Evolutionary conservation across 2,329 filamentous ascomycete species (phyloP).

Genomic region (Cucurbitaria berberidis): DNA sequence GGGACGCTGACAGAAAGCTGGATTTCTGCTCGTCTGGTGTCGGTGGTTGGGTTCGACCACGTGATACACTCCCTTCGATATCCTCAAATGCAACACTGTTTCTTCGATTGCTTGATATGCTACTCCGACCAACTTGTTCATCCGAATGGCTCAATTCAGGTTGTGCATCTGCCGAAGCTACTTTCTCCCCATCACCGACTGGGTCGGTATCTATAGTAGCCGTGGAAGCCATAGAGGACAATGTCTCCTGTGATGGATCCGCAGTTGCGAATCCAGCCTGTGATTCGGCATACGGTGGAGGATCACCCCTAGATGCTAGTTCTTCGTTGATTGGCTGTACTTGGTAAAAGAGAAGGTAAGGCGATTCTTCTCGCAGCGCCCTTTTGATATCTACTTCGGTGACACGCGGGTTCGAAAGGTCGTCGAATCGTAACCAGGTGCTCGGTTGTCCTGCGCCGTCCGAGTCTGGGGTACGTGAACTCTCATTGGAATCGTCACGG

Average conservation of each 20-base stretch:
- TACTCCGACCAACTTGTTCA: slow-evolving; percentile 39
- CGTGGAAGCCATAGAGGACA: slow-evolving; percentile 25
- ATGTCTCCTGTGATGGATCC: slow-evolving; percentile 39
- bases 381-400: slow-evolving; percentile 77
- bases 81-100: slow-evolving; percentile 52
- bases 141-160: slow-evolving; percentile 23
- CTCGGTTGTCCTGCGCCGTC: slow-evolving; percentile 55
- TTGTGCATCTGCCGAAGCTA: slow-evolving; percentile 18
- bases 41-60: slow-evolving; percentile 44
- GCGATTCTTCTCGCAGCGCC: slow-evolving; percentile 83
- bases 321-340: slow-evolving; percentile 85
- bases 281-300: slow-evolving; percentile 52
- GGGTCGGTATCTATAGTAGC: slow-evolving; percentile 25
- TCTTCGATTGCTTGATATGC: slow-evolving; percentile 47
- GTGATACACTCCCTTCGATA: slow-evolving; percentile 35
- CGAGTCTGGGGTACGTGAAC: slow-evolving; percentile 53
- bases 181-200: slow-evolving; percentile 33
- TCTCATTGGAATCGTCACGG: slow-evolving; percentile 63
- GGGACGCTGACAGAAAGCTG: slow-evolving; percentile 40
- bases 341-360: slow-evolving; percentile 95
- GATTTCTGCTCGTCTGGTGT: slow-evolving; percentile 54
- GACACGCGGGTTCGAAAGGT: slow-evolving; percentile 76
- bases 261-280: slow-evolving; percentile 22
- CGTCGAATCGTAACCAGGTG: slow-evolving; percentile 88
- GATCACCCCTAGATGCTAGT: slow-evolving; percentile 46